Percentiles rank a stretch among this genome's conserved stretches.
phyloP scores from a whole-genome alignment of 2,329 filamentous ascomycete species.

The Botryotinia convoluta region DNA sequence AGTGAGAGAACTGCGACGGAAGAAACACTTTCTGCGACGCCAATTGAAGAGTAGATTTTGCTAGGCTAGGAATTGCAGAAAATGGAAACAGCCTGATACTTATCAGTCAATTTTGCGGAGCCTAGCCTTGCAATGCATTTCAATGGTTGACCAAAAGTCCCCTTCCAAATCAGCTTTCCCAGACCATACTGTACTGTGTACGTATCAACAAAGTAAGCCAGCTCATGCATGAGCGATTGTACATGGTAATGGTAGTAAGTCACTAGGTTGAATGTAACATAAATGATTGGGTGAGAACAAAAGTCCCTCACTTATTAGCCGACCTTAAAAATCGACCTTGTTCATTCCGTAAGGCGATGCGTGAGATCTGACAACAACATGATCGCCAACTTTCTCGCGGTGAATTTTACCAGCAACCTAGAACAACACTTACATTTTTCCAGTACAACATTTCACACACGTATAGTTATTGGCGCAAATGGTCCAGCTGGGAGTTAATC shows the following conservation, averaged over 20 bases:
- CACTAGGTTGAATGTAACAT: background rate
- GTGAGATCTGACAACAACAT: background rate
- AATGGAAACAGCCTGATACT: background rate
- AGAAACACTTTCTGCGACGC: background rate
- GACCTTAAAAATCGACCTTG: background rate
- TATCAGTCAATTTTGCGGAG: background rate
- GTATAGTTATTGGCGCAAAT: background rate
- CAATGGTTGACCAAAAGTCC: background rate
- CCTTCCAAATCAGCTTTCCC: background rate
- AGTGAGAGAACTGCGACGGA: background rate
- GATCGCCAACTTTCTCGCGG: background rate
- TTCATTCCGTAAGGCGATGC: background rate
- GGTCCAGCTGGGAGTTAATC: background rate
- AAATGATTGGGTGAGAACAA: background rate
- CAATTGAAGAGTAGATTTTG: background rate
- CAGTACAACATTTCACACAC: rapidly evolving
- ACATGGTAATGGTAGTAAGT: background rate
- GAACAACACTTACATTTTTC: background rate
- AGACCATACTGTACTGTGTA: background rate
- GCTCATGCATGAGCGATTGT: background rate
- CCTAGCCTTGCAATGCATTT: background rate
- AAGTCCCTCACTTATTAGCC: background rate
- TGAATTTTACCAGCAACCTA: background rate
- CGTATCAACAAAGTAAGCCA: background rate
- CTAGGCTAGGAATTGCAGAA: background rate